A percentile compares a stretch with the other conserved stretches of the same genome.
Conservation (phyloP, 2,329 filamentous ascomycete species). For the Coleophoma cylindrospora region DNA sequence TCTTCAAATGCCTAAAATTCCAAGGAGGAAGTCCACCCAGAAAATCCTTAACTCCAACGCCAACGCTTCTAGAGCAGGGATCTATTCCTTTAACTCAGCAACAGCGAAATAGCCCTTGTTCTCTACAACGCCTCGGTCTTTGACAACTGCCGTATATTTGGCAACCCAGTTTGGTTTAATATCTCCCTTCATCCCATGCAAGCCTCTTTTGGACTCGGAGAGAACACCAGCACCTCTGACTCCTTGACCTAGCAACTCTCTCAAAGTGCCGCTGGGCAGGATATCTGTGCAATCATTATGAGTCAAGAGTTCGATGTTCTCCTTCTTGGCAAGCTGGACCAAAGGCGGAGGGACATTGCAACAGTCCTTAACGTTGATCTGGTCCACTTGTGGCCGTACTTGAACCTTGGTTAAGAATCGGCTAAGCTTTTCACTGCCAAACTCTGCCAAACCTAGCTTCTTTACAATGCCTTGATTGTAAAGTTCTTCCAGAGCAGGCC, state of each 20-base stretch:
- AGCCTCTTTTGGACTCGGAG: slow-evolving; percentile 39
- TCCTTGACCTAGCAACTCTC: slow-evolving; percentile 74
- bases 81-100: slow-evolving; percentile 54
- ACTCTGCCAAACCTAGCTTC: slow-evolving; percentile 83
- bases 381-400: slow-evolving; percentile 77
- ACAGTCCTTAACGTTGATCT: slow-evolving; percentile 95
- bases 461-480: slow-evolving; percentile 66
- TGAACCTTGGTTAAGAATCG: slow-evolving; percentile 68
- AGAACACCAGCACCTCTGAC: slow-evolving; percentile 71
- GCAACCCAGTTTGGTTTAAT: slow-evolving; percentile 90
- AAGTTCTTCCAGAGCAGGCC: slow-evolving; percentile 69
- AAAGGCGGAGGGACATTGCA: slow-evolving; percentile 91
- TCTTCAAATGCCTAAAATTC: no score
- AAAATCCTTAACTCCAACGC: no score
- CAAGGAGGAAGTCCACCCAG: no score
- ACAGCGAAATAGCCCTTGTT: slow-evolving; percentile 97
- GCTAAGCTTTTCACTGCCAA: slow-evolving; percentile 77
- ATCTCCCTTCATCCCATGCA: slow-evolving; percentile 65
- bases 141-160: slow-evolving; percentile 94
- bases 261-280: slow-evolving; percentile 75
- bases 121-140: slow-evolving; percentile 91
- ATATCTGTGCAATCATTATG: slow-evolving; percentile 95
- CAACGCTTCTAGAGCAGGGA: no score
- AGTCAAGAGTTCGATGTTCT: slow-evolving; percentile 82
- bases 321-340: slow-evolving; percentile 74